Evolutionary conservation across 2,329 filamentous ascomycete genomes (phyloP), one percentile per base, ranked within the genome.

Genomic region (Penicillium decumbens): DNA sequence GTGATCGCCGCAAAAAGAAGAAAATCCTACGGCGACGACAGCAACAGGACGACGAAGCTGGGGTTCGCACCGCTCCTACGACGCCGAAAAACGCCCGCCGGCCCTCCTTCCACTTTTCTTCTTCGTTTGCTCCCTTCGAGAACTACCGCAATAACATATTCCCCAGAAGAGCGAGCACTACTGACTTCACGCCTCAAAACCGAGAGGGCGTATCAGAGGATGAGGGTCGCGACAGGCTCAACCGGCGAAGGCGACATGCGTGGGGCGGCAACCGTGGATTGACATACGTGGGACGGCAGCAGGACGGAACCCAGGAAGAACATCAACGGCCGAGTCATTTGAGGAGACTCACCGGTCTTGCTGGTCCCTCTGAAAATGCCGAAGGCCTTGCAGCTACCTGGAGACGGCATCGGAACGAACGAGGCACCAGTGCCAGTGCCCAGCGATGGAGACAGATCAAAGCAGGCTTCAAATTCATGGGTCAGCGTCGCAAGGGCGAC

Each of bases 381-480:
- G 86, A 85, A 9, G 83, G 86, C 51, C 78, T 80, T 18, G 79
- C 85, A 58, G 78, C 79, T 12, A 76, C 82, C 41, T 71, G 72
- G 70, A 69, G 68, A 51, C 68, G 72, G 35, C 72, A 75, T 56
- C 72, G 80, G 25, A 65, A 70, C 33, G 87, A 90, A 56, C 78
- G 86, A 58, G 83, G 86, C 23, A 82, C 85, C 2, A 89, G 85
- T 13, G 84, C 87, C 6, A 75, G 75, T 62, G 89, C 83, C 15
- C 87, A 92, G 62, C 89, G 88, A 74, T 98, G 93, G 93, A 85
- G 85, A 56, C 88, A 95, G 65, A 81, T 98, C 63, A 97, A 96
- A 73, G 89, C 89, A 58, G 91, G 90, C 0, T 72, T 97, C 41
- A 91, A 89, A 66, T 77, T 95, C 52, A 76, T 86, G 33, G 82